Evolutionary conservation across 176 grass and related monocot genomes (phyloP).

Genomic region (Cymbopogon citratus): DNA sequence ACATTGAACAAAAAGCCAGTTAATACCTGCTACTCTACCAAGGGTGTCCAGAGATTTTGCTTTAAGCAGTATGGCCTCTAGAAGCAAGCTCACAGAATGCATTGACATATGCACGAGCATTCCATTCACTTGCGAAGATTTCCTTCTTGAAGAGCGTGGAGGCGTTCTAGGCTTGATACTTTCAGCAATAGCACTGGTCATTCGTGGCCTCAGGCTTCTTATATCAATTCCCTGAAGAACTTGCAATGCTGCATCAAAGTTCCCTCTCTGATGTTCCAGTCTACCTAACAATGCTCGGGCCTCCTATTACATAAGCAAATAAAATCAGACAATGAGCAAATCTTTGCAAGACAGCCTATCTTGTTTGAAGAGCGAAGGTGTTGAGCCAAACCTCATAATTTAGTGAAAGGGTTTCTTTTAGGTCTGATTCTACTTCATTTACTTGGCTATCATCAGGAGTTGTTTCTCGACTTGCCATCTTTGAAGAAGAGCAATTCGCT

Average conservation of each 20-base stretch:
- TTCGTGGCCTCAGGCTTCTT: constrained; percentile 56
- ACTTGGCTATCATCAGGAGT: constrained; percentile 79
- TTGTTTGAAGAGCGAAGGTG: constrained; percentile 17
- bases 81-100: constrained; percentile 92
- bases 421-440: constrained; percentile 84
- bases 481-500: constrained; percentile 61
- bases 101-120: constrained; percentile 88
- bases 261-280: constrained; percentile 93
- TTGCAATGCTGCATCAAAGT: constrained; percentile 92
- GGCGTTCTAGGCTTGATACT: constrained; percentile 55
- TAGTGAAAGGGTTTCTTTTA: constrained; percentile 88
- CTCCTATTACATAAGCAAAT: constrained; percentile 54
- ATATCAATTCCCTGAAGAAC: constrained; percentile 96
- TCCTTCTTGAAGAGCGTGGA: constrained; percentile 57
- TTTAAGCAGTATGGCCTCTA: constrained; percentile 93
- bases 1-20: constrained; percentile 3
- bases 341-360: neutral
- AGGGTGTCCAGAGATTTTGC: constrained; percentile 76
- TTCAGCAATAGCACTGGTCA: constrained; percentile 66
- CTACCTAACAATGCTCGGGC: constrained; percentile 88
- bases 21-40: constrained; percentile 62
- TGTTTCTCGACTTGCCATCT: constrained; percentile 52
- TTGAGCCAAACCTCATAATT: constrained; percentile 89
- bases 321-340: constrained; percentile 32
- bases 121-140: constrained; percentile 49